A percentile compares a stretch with the other conserved stretches of the same genome.
Evolutionary conservation across 2,329 filamentous ascomycete species (phyloP).

Genomic region (Acrocalymma vagum): DNA sequence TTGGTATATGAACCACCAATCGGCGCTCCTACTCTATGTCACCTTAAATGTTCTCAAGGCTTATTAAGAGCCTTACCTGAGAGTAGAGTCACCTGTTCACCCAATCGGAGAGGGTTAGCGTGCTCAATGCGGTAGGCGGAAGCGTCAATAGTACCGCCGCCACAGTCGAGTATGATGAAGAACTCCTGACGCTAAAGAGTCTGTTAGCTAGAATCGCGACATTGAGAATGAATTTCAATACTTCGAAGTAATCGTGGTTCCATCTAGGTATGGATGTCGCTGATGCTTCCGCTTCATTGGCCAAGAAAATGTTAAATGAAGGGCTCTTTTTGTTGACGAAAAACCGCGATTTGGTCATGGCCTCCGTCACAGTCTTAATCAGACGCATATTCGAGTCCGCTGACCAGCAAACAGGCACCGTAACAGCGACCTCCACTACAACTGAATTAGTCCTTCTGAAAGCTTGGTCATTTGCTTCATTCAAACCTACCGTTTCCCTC

Average conservation of each 20-base stretch:
- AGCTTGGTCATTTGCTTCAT: no score
- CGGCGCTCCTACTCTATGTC: no score
- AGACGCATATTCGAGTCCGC: constrained; percentile 11
- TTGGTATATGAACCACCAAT: no score
- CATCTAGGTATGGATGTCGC: constrained; percentile 14
- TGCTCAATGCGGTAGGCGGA: constrained; percentile 13
- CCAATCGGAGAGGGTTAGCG: constrained; percentile 18
- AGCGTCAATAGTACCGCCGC: constrained; percentile 22
- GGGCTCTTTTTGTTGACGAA: constrained; percentile 8
- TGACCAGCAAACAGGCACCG: constrained; percentile 20
- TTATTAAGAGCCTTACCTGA: no score
- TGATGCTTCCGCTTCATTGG: constrained; percentile 27
- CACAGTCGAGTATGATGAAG: constrained; percentile 21
- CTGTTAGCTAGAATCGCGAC: background rate
- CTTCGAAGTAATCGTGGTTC: background rate
- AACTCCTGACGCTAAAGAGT: constrained; percentile 12
- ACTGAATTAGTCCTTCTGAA: no score
- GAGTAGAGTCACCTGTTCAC: constrained; percentile 7
- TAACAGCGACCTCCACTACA: constrained; percentile 18
- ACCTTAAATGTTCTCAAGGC: no score
- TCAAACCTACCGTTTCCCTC: no score
- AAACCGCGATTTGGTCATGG: constrained; percentile 11
- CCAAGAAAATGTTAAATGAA: constrained; percentile 19
- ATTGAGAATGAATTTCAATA: background rate
- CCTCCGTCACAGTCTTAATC: constrained; percentile 8